Evolutionary conservation across 768 basidiomycete genomes (phyloP).

Genomic region (Rhodosporidiobolus sp.): DNA sequence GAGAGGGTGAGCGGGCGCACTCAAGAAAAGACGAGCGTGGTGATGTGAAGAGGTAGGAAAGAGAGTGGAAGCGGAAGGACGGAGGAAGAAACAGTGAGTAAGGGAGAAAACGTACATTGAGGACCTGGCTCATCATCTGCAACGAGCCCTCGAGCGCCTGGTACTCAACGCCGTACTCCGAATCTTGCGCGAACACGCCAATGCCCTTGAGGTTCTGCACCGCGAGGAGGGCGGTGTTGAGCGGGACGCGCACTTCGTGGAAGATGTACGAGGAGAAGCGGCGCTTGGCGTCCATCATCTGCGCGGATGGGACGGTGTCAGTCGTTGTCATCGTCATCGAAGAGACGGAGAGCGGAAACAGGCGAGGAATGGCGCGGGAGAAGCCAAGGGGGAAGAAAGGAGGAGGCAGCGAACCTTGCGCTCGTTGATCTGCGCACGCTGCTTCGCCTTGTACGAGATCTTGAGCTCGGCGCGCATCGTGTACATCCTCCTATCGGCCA

Average conservation of each 20-base stretch:
- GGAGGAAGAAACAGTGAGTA: no score
- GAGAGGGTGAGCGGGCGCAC: no score
- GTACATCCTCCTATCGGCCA: conserved; percentile 62
- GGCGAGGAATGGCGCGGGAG: no score
- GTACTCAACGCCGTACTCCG: conserved; percentile 80
- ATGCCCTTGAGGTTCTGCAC: conserved; percentile 89
- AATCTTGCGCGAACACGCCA: conserved; percentile 59
- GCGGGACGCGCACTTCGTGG: conserved; percentile 55
- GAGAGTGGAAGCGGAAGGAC: not conserved
- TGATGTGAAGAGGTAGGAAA: not conserved
- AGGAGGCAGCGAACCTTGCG: conserved; percentile 53
- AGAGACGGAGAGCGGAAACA: no score
- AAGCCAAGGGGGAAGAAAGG: not conserved
- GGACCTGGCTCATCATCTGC: conserved; percentile 72
- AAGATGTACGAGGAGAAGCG: conserved; percentile 59
- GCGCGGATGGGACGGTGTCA: not conserved
- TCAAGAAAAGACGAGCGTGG: no score
- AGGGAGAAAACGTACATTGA: conserved; percentile 49
- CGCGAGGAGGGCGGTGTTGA: conserved; percentile 65
- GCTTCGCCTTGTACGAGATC: conserved; percentile 63
- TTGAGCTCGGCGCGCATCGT: conserved; percentile 72
- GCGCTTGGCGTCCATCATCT: conserved; percentile 65
- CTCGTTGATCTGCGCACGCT: conserved; percentile 73
- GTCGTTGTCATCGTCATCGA: no score
- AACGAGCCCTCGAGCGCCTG: conserved; percentile 75